Percentiles rank a stretch among this genome's conserved stretches.
These are phyloP conservation scores for Septoria linicola DNA, from an alignment of 2,329 filamentous ascomycete genomes.

Conservation along the genomic window DNA sequence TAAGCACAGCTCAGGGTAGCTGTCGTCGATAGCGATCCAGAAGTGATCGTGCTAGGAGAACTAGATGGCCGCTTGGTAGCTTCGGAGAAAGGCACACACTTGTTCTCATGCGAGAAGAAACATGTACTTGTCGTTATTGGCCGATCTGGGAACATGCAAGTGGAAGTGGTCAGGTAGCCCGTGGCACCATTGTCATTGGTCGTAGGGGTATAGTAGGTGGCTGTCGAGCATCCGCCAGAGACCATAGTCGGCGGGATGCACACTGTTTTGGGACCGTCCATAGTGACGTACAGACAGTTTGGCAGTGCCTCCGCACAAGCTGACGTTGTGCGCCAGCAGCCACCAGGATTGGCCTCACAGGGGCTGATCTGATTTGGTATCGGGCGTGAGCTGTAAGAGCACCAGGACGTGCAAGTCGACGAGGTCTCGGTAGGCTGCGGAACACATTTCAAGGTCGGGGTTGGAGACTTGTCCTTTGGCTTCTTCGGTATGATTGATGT, in stretches of 20 bases:
- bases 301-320: conserved; percentile 1
- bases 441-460: neutral
- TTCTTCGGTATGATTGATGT: neutral
- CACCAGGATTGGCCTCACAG: neutral
- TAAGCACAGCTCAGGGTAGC: conserved; percentile 2
- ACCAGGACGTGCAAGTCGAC: neutral
- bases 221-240: conserved; percentile 3
- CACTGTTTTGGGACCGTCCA: neutral
- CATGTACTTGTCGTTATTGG: neutral
- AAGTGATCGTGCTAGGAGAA: neutral
- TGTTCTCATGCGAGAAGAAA: neutral
- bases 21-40: neutral
- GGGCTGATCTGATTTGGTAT: neutral
- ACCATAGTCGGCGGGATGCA: conserved; percentile 2
- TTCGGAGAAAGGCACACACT: neutral
- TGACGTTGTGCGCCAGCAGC: neutral
- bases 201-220: conserved; percentile 3
- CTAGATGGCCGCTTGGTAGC: neutral
- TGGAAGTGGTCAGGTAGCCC: conserved; percentile 1
- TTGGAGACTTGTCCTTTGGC: neutral
- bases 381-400: neutral
- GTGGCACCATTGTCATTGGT: neutral
- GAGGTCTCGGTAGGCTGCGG: neutral
- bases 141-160: neutral
- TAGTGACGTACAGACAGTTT: neutral